These are phyloP conservation scores for Craspedostauros australis DNA, from an alignment of 108 stramenopile species.

Conservation along the genomic window DNA sequence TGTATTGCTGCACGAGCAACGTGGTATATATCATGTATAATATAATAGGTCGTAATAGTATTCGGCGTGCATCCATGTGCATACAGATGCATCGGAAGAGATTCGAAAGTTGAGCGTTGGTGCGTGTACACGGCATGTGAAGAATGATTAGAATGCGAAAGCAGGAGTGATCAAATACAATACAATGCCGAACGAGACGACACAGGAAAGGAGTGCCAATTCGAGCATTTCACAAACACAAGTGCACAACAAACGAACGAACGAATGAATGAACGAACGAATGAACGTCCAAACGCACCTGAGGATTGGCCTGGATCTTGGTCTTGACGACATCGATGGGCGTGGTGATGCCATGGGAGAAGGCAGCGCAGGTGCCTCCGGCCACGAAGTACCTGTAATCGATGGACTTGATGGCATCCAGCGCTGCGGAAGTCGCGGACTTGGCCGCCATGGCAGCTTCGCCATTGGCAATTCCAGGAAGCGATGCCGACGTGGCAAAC, in stretches of 20 bases:
- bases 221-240: too few relatives aligned
- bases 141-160: too few relatives aligned
- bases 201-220: too few relatives aligned
- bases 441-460: too few relatives aligned
- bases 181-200: too few relatives aligned
- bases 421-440: too few relatives aligned
- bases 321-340: conserved; percentile 96
- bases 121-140: too few relatives aligned
- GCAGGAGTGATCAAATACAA: too few relatives aligned
- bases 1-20: conserved; percentile 26
- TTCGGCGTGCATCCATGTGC: neutral
- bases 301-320: conserved; percentile 78
- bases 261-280: too few relatives aligned
- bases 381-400: conserved; percentile 74
- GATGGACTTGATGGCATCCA: neutral
- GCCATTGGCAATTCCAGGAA: too few relatives aligned
- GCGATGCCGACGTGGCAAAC: too few relatives aligned
- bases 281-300: conserved; percentile 30
- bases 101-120: neutral
- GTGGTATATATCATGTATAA: neutral
- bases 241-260: too few relatives aligned
- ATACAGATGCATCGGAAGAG: neutral
- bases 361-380: conserved; percentile 81
- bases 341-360: conserved; percentile 66
- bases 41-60: neutral